Conservation (phyloP, 2,329 filamentous ascomycete species). For the Aspergillus alliaceus region DNA sequence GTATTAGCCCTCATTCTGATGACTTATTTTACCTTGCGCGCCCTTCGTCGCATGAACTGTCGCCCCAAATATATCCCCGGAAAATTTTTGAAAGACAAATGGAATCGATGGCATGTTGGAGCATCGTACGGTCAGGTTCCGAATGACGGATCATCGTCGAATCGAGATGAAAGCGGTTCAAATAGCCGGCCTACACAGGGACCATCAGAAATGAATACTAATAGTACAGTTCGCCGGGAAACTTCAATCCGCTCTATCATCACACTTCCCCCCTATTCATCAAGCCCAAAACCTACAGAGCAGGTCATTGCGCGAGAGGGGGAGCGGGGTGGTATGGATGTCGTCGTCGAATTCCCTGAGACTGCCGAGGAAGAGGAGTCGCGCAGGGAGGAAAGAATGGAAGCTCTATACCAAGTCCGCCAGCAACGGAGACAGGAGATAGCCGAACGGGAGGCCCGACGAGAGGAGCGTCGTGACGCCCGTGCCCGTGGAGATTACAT, state of each 20-base stretch:
- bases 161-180: conserved; percentile 22
- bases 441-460: conserved; percentile 74
- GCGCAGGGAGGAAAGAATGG: conserved; percentile 86
- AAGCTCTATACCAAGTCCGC: conserved; percentile 85
- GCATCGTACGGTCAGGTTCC: conserved; percentile 44
- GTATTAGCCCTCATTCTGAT: conserved; percentile 28
- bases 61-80: conserved; percentile 55
- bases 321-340: conserved; percentile 86
- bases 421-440: conserved; percentile 72
- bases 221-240: conserved; percentile 67
- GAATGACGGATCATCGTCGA: conserved; percentile 16
- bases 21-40: conserved; percentile 41
- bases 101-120: conserved; percentile 51
- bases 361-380: conserved; percentile 75
- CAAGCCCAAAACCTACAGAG: conserved; percentile 71
- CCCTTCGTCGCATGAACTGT: conserved; percentile 44
- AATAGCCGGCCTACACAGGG: conserved; percentile 27
- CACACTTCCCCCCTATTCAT: conserved; percentile 84
- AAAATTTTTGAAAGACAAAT: conserved; percentile 51
- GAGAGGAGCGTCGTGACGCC: conserved; percentile 69
- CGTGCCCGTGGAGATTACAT: conserved; percentile 68
- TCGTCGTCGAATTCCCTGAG: conserved; percentile 82
- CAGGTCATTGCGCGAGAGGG: conserved; percentile 84
- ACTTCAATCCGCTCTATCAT: conserved; percentile 90
- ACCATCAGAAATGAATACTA: conserved; percentile 30